Percentiles rank a stretch among this genome's conserved stretches.
Evolutionary conservation across 2,329 filamentous ascomycete genomes (phyloP).

Genomic region (Xylariaceae sp.): DNA sequence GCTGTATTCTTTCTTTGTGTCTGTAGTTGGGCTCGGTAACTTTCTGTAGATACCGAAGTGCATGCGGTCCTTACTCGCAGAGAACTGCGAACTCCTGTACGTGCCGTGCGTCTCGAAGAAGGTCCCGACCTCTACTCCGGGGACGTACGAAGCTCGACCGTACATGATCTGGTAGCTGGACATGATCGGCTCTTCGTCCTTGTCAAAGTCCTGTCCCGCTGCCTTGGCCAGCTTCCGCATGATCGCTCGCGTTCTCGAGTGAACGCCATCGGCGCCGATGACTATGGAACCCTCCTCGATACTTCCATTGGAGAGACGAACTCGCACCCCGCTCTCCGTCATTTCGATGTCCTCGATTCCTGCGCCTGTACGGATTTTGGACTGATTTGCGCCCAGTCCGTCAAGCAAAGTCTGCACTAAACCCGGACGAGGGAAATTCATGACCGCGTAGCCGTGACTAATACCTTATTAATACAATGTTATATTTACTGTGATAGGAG

Average conservation of each 20-base stretch:
- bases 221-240: conserved; percentile 23
- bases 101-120: conserved; percentile 28
- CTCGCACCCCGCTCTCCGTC: conserved; percentile 20
- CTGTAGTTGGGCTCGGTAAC: conserved; percentile 8
- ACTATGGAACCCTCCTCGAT: conserved; percentile 27
- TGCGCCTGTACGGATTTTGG: conserved; percentile 18
- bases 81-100: conserved; percentile 21
- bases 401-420: conserved; percentile 16
- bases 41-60: conserved; percentile 26
- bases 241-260: conserved; percentile 21
- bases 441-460: conserved; percentile 25
- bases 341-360: conserved; percentile 16
- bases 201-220: conserved; percentile 4
- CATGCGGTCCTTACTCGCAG: conserved; percentile 14
- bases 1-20: conserved; percentile 15
- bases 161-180: conserved; percentile 26
- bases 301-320: conserved; percentile 20
- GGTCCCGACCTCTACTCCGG: not conserved
- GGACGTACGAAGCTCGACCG: conserved; percentile 19
- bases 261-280: conserved; percentile 26
- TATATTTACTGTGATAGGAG: no score
- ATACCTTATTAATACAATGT: not conserved
- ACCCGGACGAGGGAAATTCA: conserved; percentile 23
- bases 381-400: not conserved
- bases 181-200: conserved; percentile 19